Evolutionary conservation across 495 filamentous ascomycete species (phyloP), one percentile per base, ranked within the genome.

Genomic region (Aspergillus bridgeri): DNA sequence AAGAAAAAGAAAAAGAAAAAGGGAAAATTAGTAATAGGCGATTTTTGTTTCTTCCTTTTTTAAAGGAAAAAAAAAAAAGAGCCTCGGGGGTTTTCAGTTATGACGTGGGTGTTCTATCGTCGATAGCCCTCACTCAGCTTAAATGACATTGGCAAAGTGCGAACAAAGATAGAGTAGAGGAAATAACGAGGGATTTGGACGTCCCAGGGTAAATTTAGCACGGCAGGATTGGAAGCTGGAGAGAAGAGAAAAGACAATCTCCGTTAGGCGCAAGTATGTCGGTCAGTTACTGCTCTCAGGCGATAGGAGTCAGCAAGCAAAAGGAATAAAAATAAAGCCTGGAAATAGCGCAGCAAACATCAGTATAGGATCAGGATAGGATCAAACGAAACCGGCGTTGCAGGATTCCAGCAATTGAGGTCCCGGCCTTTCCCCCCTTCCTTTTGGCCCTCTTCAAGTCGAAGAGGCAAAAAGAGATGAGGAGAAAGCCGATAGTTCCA

Each of bases 21-120:
- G 29, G 48, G 27, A 38, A 54, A 48, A 56, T 29, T 53, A 48
- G 53, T 58, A 58, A 58, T 58, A 33, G 29, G 9, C 33, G 51
- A 48, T 45, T 18, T 20, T 47, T 20, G 20, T 47, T 47, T 5
- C 17, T 18, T n/a, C 17, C n/a, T 21, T 47, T 47, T 47, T 47
- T 47, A 54, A 44, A 48, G 54, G 56, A 59, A 54, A 48, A 54
- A 60, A 57, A 46, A 59, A 51, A 42, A 57, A 68, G 63, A 69
- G 66, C 57, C 66, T 69, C 64, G 65, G 65, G 55, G 53, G 48
- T 53, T 62, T 58, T 56, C 25, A 58, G 60, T 60, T 70, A 71
- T 73, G 70, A 73, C 70, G 70, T 73, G 70, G 70, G 69, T 64
- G 51, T 55, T 48, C 21, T 20, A 57, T 54, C 11, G 17, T 9